Evolutionary conservation across 352 stramenopile species (phyloP), one percentile per base, ranked within the genome.

Genomic region (Globisporangium lucens): DNA sequence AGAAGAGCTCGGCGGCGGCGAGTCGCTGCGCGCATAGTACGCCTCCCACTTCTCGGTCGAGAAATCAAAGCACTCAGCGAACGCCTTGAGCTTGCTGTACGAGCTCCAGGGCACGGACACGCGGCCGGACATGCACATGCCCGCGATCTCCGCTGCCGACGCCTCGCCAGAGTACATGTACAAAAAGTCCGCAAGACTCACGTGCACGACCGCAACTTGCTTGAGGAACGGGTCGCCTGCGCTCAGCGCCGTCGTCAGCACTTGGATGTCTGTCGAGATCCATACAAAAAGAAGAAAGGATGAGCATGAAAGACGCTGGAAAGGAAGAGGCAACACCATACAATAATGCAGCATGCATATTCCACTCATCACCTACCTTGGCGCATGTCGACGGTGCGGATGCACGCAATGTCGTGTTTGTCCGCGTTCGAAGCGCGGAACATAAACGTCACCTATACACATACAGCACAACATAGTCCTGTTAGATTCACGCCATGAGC

Each of bases 111-210:
- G 75, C 46, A 95, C 83, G 2, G 81, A 89, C 58, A 95, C 87
- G n/a, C 85, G 85, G 30, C 87, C 87, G 10, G 87, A 93, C 82
- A 95, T 91, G 72, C 85, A 87, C 80, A 95, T 91, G 13, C 85
- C 78, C 0, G 87, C 87, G 51, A 95, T 95, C 69, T 95, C 87
- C 22, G 78, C 77, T 0, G 87, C 82, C 0, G 82, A 90, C 4
- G 85, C 82, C 33, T 93, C 82, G 52, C 87, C 87, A 41, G 85
- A 92, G 75, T 95, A 95, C 87, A 95, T 95, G 77, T 88, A 93
- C 53, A 95, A 70, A 59, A 95, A 95, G 60, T 95, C 87, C 2
- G 80, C 79, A 1, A 95, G 73, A 65, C 80, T 92, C 56, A 95
- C 79, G 66, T 85, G 73, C 49, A 95, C 83, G 4, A 89, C 77